Percentiles rank a stretch among this genome's conserved stretches.
Conservation (phyloP, 1,284 basidiomycete species). For the Marasmius sp. region DNA sequence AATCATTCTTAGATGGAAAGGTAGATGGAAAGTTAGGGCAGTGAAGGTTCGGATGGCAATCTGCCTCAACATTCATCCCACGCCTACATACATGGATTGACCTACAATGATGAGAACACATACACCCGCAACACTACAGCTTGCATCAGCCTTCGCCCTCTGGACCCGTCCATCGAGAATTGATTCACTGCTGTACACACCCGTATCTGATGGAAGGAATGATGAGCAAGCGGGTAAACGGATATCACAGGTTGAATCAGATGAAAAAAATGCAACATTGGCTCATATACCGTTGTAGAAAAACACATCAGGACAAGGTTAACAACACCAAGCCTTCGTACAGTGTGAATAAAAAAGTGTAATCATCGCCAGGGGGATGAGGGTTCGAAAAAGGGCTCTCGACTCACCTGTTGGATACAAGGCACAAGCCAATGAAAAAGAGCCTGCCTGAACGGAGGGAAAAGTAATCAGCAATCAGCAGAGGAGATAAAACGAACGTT, state of each 20-base stretch:
- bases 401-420: background rate
- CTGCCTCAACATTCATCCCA: too few species aligned
- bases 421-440: background rate
- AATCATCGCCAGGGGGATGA: conserved; percentile 34
- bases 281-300: conserved; percentile 69
- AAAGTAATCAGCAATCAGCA: background rate
- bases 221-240: conserved; percentile 7
- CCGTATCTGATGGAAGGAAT: background rate
- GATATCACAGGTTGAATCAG: conserved; percentile 5
- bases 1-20: background rate
- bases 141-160: too few species aligned
- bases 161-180: background rate
- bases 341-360: conserved; percentile 48
- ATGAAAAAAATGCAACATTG: conserved; percentile 14
- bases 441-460: background rate
- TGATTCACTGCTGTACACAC: background rate
- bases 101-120: background rate
- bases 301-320: conserved; percentile 35
- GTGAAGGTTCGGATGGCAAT: background rate
- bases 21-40: background rate
- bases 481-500: background rate
- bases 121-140: background rate
- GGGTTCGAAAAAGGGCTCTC: background rate
- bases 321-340: conserved; percentile 36
- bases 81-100: too few species aligned